A percentile compares a stretch with the other conserved stretches of the same genome.
Conservation (phyloP, 352 stramenopile genomes). For the Globisporangium takayamanum region DNA sequence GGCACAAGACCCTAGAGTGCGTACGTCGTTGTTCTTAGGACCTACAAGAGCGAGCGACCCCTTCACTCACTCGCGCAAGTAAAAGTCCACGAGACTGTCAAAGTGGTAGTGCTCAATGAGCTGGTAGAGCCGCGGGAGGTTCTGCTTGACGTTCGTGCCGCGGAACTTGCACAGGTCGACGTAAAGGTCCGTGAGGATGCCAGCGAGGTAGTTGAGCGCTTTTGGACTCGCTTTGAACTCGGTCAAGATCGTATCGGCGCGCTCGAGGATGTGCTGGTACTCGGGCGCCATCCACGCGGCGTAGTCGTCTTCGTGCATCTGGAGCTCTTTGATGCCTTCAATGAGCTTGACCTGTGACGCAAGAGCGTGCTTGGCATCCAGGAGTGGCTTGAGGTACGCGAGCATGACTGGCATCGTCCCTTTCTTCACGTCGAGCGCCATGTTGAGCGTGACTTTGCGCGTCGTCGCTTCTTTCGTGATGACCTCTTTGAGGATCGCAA, state of each 20-base stretch:
- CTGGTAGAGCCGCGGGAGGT: slow-evolving; percentile 60
- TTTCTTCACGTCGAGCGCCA: slow-evolving; percentile 78
- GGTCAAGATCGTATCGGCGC: slow-evolving; percentile 55
- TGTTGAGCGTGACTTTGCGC: slow-evolving; percentile 71
- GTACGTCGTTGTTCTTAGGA: neutral
- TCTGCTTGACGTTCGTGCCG: slow-evolving; percentile 69
- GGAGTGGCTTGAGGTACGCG: slow-evolving; percentile 45
- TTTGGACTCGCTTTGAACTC: slow-evolving; percentile 69
- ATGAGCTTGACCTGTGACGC: slow-evolving; percentile 77
- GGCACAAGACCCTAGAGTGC: no score
- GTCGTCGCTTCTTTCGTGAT: slow-evolving; percentile 81
- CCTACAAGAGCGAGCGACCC: no score
- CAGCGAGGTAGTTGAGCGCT: slow-evolving; percentile 72
- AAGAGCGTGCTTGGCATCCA: slow-evolving; percentile 67
- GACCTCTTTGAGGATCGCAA: slow-evolving; percentile 82
- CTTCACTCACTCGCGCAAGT: slow-evolving; percentile 35
- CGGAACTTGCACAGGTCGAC: slow-evolving; percentile 84
- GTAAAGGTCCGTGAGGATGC: slow-evolving; percentile 80
- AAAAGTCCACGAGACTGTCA: slow-evolving; percentile 74
- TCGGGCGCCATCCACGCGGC: slow-evolving; percentile 70
- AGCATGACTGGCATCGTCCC: slow-evolving; percentile 71
- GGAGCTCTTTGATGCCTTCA: slow-evolving; percentile 77
- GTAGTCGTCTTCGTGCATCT: slow-evolving; percentile 75
- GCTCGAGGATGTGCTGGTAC: slow-evolving; percentile 68
- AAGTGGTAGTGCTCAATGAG: slow-evolving; percentile 82